Evolutionary conservation across 148 eudicot genomes (phyloP).

Genomic region (Camellia sinensis): DNA sequence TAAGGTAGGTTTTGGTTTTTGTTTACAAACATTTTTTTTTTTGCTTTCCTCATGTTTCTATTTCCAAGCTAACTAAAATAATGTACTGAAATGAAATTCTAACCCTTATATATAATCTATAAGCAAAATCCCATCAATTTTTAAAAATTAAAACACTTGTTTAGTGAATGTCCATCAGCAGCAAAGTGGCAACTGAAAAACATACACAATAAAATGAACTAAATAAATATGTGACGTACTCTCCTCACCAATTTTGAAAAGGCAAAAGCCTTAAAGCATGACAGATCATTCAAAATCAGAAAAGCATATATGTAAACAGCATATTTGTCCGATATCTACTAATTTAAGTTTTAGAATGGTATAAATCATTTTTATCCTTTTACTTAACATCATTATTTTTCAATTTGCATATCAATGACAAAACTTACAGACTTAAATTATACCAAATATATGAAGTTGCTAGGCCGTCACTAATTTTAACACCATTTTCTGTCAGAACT

Average conservation of each 20-base stretch:
- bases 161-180: background rate
- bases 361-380: background rate
- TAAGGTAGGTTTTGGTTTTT: background rate
- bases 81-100: background rate
- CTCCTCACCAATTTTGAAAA: background rate
- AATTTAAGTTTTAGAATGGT: background rate
- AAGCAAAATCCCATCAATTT: background rate
- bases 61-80: too few species aligned
- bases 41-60: background rate
- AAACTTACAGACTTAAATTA: background rate
- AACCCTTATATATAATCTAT: background rate
- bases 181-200: background rate
- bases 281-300: background rate
- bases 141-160: background rate
- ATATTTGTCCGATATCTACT: background rate
- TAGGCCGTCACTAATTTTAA: too few species aligned
- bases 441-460: too few species aligned
- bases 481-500: too few species aligned
- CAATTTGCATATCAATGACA: background rate
- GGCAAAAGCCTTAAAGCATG: constrained; percentile 6
- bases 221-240: background rate
- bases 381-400: background rate
- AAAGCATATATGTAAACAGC: background rate
- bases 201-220: background rate
- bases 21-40: background rate